Percentiles rank a stretch among this genome's conserved stretches.
Evolutionary conservation across 257 asterid species (phyloP).

Genomic region (Capsicum chinense): DNA sequence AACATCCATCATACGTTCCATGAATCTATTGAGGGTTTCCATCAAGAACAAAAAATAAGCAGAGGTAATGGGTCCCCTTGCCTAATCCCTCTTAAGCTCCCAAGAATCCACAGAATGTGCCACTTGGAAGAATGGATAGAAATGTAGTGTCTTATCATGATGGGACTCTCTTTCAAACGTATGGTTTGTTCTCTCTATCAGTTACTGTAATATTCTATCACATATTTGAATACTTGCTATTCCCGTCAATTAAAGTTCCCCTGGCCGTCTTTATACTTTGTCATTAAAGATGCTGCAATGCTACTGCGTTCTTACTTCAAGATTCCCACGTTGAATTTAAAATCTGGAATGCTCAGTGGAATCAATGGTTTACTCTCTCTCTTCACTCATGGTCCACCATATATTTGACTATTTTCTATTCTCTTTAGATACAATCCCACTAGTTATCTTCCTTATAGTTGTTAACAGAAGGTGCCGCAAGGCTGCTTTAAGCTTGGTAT

Average conservation of each 20-base stretch:
- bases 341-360: background rate
- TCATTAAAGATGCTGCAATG: conserved; percentile 7
- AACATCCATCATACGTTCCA: background rate
- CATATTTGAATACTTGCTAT: background rate
- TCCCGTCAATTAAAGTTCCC: background rate
- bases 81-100: background rate
- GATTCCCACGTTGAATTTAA: conserved; percentile 9
- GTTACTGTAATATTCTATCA: background rate
- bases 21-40: background rate
- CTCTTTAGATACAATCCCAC: background rate
- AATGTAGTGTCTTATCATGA: background rate
- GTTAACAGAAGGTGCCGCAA: conserved; percentile 16
- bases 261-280: background rate
- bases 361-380: background rate
- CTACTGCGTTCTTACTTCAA: background rate
- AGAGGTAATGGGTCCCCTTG: background rate
- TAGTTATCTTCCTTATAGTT: background rate
- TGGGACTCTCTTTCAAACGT: background rate
- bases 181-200: background rate
- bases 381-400: background rate
- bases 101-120: background rate
- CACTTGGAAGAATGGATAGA: background rate
- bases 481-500: conserved; percentile 11
- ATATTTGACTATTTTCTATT: background rate
- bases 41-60: background rate